phyloP scores from a whole-genome alignment of 2,329 filamentous ascomycete species.

The Sclerotinia subarctica region DNA sequence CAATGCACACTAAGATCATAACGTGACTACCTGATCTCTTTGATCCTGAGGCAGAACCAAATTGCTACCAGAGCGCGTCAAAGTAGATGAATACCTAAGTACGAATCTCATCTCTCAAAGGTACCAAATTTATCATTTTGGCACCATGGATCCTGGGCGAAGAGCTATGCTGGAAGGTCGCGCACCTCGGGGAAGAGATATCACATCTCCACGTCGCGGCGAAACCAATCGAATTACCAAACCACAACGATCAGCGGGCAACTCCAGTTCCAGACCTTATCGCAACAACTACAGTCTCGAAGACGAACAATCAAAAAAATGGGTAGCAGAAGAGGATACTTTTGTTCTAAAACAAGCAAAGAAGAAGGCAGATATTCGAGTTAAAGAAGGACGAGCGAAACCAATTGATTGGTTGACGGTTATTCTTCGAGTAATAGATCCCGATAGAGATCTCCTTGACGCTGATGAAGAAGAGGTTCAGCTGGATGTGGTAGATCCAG shows the following conservation, averaged over 20 bases:
- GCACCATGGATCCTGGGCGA: slow-evolving; percentile 36
- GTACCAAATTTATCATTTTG: background rate
- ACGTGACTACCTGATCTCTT: background rate
- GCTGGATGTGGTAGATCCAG: slow-evolving; percentile 75
- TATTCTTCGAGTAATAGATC: slow-evolving; percentile 82
- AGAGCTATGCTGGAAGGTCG: slow-evolving; percentile 36
- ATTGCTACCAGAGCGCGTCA: background rate
- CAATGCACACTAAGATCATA: background rate
- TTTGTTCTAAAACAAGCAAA: slow-evolving; percentile 97
- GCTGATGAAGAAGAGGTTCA: slow-evolving; percentile 69
- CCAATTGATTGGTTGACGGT: slow-evolving; percentile 94
- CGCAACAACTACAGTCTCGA: slow-evolving; percentile 41
- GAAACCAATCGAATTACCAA: slow-evolving; percentile 56
- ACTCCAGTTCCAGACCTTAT: slow-evolving; percentile 33
- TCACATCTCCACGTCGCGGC: slow-evolving; percentile 56
- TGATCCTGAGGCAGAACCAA: background rate
- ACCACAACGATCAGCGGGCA: slow-evolving; percentile 37
- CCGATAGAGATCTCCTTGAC: slow-evolving; percentile 79
- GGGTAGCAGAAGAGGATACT: slow-evolving; percentile 90
- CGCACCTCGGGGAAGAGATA: slow-evolving; percentile 46
- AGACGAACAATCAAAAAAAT: slow-evolving; percentile 75
- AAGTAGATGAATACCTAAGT: background rate
- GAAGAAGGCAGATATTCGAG: slow-evolving; percentile 94
- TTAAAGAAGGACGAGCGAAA: slow-evolving; percentile 84
- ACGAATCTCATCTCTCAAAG: background rate